Base-by-base conservation (phyloP, 331 rosid genomes). In the Spiraea crenata region DNA sequence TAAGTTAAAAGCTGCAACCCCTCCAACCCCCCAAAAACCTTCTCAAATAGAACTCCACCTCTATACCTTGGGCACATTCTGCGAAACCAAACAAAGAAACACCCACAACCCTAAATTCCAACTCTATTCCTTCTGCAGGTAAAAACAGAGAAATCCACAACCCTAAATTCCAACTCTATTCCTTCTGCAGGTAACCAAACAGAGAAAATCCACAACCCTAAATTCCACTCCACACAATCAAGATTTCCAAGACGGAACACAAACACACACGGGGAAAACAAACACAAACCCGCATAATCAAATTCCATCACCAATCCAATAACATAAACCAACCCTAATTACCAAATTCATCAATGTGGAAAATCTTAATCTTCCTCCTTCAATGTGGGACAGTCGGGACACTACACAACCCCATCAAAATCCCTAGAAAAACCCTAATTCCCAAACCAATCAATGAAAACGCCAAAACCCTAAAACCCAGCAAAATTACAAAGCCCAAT, bases 381-480 rank as follows among this genome's bases (percentile, higher is more conserved):
- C 62, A 38, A 51, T 17, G 17, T 5, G 5, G 57, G 1, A 0
- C 7, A 52, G 12, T 13, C 4, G 5, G 25, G 8, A 7, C 40
- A 20, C 13, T 7, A 19, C 20, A 19, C 25, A 39, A 6, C 72
- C 45, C 3, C 25, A 10, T 10, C 4, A 51, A 17, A 20, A n/a
- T 9, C 45, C 3, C 44, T 13, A 16, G 0, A 31, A 6, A 50
- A 34, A 57, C 58, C 31, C 65, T 9, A 0, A 62, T 31, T 9
- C 9, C 66, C 10, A 57, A 19, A 31, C 31, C 14, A 45, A 55
- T 6, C 4, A 17, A 41, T 12, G 2, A 52, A 70, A 45, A 3
- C 10, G 63, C 37, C 40, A 5, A 60, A 45, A 55, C 72, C 77
- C 71, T 20, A 45, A 20, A 56, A 39, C 55, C 54, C 4, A 14